phyloP scores from a whole-genome alignment of 2,329 filamentous ascomycete genomes.

The Colletotrichum ledebouriae region DNA sequence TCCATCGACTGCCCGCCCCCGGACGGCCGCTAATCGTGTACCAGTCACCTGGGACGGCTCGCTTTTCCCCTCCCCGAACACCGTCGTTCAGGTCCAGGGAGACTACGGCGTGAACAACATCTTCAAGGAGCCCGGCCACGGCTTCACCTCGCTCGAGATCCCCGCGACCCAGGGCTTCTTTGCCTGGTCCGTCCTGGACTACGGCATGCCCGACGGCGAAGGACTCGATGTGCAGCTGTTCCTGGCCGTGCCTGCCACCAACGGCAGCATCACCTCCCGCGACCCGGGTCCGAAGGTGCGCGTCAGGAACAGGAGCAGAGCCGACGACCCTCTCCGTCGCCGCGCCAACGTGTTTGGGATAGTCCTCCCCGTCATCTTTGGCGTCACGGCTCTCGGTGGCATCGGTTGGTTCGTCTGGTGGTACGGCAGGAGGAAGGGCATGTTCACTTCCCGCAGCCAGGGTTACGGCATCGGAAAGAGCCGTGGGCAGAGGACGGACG shows the following conservation, averaged over 20 bases:
- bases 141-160: conserved; percentile 38
- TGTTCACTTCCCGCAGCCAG: conserved; percentile 34
- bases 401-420: conserved; percentile 40
- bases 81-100: conserved; percentile 39
- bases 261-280: conserved; percentile 28
- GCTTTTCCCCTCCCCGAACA: conserved; percentile 38
- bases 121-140: conserved; percentile 31
- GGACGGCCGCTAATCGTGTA: conserved; percentile 21
- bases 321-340: background rate
- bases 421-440: conserved; percentile 35
- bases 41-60: conserved; percentile 43
- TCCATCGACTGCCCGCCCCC: background rate
- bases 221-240: conserved; percentile 35
- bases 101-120: conserved; percentile 33
- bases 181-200: conserved; percentile 33
- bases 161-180: conserved; percentile 40
- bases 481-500: conserved; percentile 32
- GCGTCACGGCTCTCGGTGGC: conserved; percentile 25
- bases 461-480: conserved; percentile 42
- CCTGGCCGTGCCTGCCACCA: conserved; percentile 34
- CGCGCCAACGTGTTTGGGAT: conserved; percentile 34
- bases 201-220: conserved; percentile 28
- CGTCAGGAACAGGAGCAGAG: conserved; percentile 9
- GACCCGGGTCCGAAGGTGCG: conserved; percentile 39
- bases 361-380: conserved; percentile 38